These are phyloP conservation scores for Meredithiella fracta DNA, from an alignment of 2,329 filamentous ascomycete species.

Conservation along the genomic window DNA sequence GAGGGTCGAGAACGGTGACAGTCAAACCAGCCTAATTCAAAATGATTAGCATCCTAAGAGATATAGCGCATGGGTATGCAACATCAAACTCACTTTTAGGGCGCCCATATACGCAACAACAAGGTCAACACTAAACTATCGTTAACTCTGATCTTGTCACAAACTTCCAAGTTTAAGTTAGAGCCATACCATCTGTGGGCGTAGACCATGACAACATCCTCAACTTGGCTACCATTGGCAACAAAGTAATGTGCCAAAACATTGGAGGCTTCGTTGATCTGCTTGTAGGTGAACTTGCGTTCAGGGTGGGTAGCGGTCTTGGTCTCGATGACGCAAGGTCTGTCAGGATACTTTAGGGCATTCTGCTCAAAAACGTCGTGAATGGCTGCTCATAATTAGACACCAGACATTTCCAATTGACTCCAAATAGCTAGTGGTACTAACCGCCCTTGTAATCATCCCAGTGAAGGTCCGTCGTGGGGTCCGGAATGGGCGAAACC, in stretches of 20 bases:
- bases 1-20: constrained; percentile 57
- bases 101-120: constrained; percentile 62
- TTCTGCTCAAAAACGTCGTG: constrained; percentile 53
- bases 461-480: constrained; percentile 52
- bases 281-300: constrained; percentile 62
- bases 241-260: constrained; percentile 64
- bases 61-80: not conserved
- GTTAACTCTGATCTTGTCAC: not conserved
- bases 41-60: too few relatives aligned
- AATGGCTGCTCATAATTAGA: constrained; percentile 30
- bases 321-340: constrained; percentile 34
- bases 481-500: constrained; percentile 36
- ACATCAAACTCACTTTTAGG: constrained; percentile 21
- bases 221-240: constrained; percentile 52
- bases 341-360: constrained; percentile 50
- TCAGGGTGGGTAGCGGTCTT: constrained; percentile 29
- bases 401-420: not conserved
- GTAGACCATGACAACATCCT: constrained; percentile 88
- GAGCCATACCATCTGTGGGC: constrained; percentile 52
- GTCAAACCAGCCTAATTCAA: constrained; percentile 36
- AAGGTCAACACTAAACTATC: constrained; percentile 34
- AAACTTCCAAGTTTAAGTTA: not conserved
- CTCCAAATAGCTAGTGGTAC: not conserved
- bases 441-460: constrained; percentile 38
- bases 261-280: constrained; percentile 77